These are phyloP conservation scores for Fusarium hainanense DNA, from an alignment of 2,329 filamentous ascomycete genomes.

Conservation along the genomic window DNA sequence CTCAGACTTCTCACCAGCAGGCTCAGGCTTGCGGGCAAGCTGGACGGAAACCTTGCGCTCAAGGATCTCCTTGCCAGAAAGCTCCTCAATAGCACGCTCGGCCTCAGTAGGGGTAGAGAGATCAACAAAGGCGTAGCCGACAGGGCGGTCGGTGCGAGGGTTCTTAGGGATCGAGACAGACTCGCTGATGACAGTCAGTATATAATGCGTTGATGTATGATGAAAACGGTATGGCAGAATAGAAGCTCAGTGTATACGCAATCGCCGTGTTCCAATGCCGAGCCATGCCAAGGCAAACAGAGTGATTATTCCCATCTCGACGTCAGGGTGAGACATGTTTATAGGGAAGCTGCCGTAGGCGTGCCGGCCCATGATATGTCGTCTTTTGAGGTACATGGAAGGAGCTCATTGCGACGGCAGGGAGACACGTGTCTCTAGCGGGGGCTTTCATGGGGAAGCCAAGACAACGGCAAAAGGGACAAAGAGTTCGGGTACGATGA, in stretches of 20 bases:
- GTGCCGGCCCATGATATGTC: constrained; percentile 21
- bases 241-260: not conserved
- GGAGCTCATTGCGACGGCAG: constrained; percentile 22
- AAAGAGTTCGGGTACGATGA: not conserved
- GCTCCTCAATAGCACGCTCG: constrained; percentile 92
- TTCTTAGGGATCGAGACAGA: constrained; percentile 99
- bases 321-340: not conserved
- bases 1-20: constrained; percentile 80
- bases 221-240: not conserved
- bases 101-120: constrained; percentile 94
- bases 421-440: constrained; percentile 45
- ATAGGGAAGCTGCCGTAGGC: constrained; percentile 13
- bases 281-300: not conserved
- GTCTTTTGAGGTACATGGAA: constrained; percentile 19
- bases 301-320: not conserved
- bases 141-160: constrained; percentile 96
- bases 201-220: not conserved
- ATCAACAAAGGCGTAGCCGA: constrained; percentile 99
- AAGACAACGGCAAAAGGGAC: constrained; percentile 1
- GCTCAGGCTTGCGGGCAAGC: constrained; percentile 96
- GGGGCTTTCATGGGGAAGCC: not conserved
- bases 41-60: constrained; percentile 99
- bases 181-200: constrained; percentile 72
- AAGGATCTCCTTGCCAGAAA: constrained; percentile 97
- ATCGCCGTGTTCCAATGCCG: not conserved